Evolutionary conservation across 805 yeast species (phyloP).

Genomic region (Nakazawaea sp.): DNA sequence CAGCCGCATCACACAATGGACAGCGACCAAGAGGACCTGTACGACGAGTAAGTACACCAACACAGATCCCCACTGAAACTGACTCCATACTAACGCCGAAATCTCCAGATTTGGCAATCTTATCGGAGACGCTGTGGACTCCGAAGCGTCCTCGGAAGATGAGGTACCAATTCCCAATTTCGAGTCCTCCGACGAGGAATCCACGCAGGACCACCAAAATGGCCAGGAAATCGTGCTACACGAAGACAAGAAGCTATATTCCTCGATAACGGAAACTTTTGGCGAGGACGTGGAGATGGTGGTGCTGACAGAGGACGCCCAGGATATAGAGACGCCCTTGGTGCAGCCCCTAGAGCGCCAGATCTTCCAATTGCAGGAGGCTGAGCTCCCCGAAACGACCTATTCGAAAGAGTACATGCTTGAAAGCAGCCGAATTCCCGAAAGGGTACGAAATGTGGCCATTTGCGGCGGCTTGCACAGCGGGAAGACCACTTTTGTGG

Average conservation of each 20-base stretch:
- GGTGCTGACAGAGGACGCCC: constrained; percentile 40
- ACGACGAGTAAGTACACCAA: constrained; percentile 76
- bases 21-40: constrained; percentile 40
- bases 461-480: constrained; percentile 75
- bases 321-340: constrained; percentile 50
- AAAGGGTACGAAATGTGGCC: constrained; percentile 66
- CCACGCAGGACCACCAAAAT: background rate
- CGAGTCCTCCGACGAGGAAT: too few relatives aligned
- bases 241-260: constrained; percentile 39
- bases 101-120: constrained; percentile 53
- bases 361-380: constrained; percentile 41
- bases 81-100: constrained; percentile 21
- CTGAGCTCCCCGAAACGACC: constrained; percentile 46
- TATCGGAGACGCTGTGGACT: constrained; percentile 43
- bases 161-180: constrained; percentile 13
- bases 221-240: constrained; percentile 31
- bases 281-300: constrained; percentile 63
- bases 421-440: constrained; percentile 34
- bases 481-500: constrained; percentile 81
- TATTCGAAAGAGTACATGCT: constrained; percentile 55
- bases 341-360: constrained; percentile 43
- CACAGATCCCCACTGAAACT: constrained; percentile 45
- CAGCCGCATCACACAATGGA: too few relatives aligned
- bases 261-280: constrained; percentile 38
- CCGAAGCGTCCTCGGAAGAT: constrained; percentile 27